These are phyloP conservation scores for Xanthoparmelia taractica DNA, from an alignment of 495 filamentous ascomycete species.

Conservation along the genomic window DNA sequence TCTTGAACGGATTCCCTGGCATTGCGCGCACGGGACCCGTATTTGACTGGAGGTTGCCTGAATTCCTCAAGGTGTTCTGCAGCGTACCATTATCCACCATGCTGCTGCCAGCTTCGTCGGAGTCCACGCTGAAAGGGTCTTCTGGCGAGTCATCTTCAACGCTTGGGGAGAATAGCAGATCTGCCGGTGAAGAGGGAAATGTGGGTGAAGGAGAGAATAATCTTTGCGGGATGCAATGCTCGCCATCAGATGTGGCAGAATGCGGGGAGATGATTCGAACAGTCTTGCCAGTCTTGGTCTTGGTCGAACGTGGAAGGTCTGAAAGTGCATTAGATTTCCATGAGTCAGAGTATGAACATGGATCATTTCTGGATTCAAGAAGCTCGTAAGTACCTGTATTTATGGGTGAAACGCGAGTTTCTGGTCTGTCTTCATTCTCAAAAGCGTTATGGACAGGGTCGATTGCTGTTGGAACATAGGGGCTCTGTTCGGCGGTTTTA, in stretches of 20 bases:
- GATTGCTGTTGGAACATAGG: background rate
- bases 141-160: slow-evolving; percentile 11
- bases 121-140: slow-evolving; percentile 23
- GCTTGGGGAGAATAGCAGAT: slow-evolving; percentile 7
- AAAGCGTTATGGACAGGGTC: slow-evolving; percentile 10
- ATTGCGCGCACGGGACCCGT: background rate
- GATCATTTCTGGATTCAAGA: background rate
- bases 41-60: background rate
- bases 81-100: slow-evolving; percentile 17
- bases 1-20: slow-evolving; percentile 22
- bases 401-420: slow-evolving; percentile 20
- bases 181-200: slow-evolving; percentile 8
- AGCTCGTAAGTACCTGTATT: slow-evolving; percentile 23
- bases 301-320: slow-evolving; percentile 64
- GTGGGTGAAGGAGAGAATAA: slow-evolving; percentile 13
- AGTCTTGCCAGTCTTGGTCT: slow-evolving; percentile 71
- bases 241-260: slow-evolving; percentile 21
- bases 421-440: slow-evolving; percentile 11
- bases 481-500: slow-evolving; percentile 23
- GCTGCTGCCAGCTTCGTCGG: slow-evolving; percentile 11
- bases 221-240: slow-evolving; percentile 10
- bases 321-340: background rate
- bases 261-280: slow-evolving; percentile 63
- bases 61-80: slow-evolving; percentile 18
- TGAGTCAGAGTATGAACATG: background rate